Base-by-base conservation (phyloP, 805 yeast species). In the Spathaspora hagerdaliae region DNA sequence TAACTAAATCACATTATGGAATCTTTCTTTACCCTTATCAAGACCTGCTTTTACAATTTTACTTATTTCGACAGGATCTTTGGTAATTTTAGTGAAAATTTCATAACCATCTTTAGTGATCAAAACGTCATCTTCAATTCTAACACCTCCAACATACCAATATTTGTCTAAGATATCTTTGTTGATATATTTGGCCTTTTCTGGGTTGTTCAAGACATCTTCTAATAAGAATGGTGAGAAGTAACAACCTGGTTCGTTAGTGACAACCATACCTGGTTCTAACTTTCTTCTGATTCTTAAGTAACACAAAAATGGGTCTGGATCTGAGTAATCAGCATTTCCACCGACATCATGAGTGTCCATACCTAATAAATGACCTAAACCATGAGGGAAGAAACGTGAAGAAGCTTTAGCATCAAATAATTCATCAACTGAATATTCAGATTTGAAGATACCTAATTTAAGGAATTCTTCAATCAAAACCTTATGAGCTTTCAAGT, bases 271-370 rank as follows among this genome's bases (percentile, higher is more conserved):
- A 12, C 87, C 86, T 36, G 73, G 71, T 61, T 80, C 68, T 45
- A 92, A 74, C 0, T 67, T 62, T 57, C 98, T 81, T 56, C 98
- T 79, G 45, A 94, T 67, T 61, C 99, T 82, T 59, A 92, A 76
- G 60, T 87, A 89, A 47, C 77, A 70, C 56, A 89, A 76, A 65
- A 85, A 74, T 27, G 87, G 86, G 61, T 94, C 83, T 7, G 86
- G 77, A 61, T 92, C 99, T 3, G 82, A 79, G 61, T 91, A 91
- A 63, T 92, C 82, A 12, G 98, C 82, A 51, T 75, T 60, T 1
- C 99, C 98, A 36, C 88, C 98, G 39, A 89, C 95, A 65, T 92
- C 99, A 64, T 94, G 99, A 3, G 96, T 90, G 60, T 92, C 97
- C 85, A 92, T 75, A 24, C 99, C 99, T 36, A 92, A 67, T 58